Percentiles rank a stretch among this genome's conserved stretches.
Conservation (phyloP, 441 rosid genomes). For the Gossypium trilobum region DNA sequence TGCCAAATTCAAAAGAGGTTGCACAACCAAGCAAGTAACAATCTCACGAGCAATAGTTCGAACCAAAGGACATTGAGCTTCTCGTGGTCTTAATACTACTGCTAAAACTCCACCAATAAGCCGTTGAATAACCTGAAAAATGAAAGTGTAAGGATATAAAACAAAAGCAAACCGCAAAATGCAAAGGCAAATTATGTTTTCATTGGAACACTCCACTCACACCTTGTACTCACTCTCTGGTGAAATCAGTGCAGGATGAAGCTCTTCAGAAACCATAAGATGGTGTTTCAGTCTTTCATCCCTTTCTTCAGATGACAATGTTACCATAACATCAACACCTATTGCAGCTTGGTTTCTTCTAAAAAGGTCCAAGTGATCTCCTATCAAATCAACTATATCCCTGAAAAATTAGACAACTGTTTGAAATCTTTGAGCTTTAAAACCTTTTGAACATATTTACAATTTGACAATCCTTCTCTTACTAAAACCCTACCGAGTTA, state of each 20-base stretch:
- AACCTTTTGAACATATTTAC: neutral
- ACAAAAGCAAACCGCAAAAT: conserved; percentile 13
- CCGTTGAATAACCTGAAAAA: conserved; percentile 64
- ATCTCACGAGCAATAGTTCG: conserved; percentile 86
- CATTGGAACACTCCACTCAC: conserved; percentile 42
- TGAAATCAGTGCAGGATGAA: conserved; percentile 84
- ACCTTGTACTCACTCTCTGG: conserved; percentile 99
- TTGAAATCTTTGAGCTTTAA: conserved; percentile 13
- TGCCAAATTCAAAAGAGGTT: conserved; percentile 77
- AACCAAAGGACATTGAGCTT: conserved; percentile 85
- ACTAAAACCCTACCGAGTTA: conserved; percentile 49
- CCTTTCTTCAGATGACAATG: conserved; percentile 79
- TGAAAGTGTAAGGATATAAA: conserved; percentile 8
- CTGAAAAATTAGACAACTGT: conserved; percentile 39
- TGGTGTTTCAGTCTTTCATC: conserved; percentile 88
- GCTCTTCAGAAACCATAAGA: conserved; percentile 79
- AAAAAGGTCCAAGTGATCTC: conserved; percentile 85
- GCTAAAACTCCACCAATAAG: conserved; percentile 77
- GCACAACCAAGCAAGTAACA: conserved; percentile 85
- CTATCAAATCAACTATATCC: conserved; percentile 83
- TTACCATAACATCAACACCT: conserved; percentile 85
- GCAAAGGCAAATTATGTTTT: conserved; percentile 3
- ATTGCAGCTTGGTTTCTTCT: conserved; percentile 87
- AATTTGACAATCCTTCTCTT: neutral
- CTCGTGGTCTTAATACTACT: conserved; percentile 69